Evolutionary conservation across 176 grass and related monocot species (phyloP).

Genomic region (Aegilops sharonensis): DNA sequence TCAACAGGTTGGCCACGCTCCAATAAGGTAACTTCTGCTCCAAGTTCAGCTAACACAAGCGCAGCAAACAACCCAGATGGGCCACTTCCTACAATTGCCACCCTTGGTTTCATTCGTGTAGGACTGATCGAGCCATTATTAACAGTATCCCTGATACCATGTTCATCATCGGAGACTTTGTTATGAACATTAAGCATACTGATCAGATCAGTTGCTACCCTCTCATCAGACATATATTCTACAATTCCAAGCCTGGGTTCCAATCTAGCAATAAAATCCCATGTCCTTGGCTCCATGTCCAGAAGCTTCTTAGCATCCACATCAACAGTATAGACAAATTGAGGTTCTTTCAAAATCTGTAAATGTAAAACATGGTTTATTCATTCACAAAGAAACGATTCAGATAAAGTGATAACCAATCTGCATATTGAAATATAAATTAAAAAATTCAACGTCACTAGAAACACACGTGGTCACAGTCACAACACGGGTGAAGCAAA

Average conservation of each 20-base stretch:
- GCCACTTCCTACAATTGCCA: conserved; percentile 84
- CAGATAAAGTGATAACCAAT: background rate
- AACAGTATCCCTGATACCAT: conserved; percentile 17
- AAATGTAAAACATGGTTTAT: conserved; percentile 12
- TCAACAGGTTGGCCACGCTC: conserved; percentile 95
- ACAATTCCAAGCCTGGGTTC: conserved; percentile 72
- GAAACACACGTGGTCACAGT: background rate
- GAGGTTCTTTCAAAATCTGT: conserved; percentile 83
- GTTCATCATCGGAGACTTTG: conserved; percentile 18
- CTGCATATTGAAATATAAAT: background rate
- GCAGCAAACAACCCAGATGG: conserved; percentile 91
- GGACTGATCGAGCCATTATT: conserved; percentile 23
- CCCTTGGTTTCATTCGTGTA: conserved; percentile 58
- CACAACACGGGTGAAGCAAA: background rate
- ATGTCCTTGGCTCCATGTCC: conserved; percentile 74
- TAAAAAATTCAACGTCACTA: background rate
- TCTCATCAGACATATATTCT: conserved; percentile 70
- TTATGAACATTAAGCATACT: conserved; percentile 48
- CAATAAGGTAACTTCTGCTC: conserved; percentile 85
- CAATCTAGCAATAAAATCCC: conserved; percentile 92
- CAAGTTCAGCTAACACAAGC: conserved; percentile 89
- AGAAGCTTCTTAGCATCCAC: conserved; percentile 93
- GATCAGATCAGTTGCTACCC: conserved; percentile 57
- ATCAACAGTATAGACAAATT: conserved; percentile 93
- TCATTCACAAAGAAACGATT: background rate